Evolutionary conservation across 768 basidiomycete species (phyloP).

Genomic region (Psilocybe cubensis): DNA sequence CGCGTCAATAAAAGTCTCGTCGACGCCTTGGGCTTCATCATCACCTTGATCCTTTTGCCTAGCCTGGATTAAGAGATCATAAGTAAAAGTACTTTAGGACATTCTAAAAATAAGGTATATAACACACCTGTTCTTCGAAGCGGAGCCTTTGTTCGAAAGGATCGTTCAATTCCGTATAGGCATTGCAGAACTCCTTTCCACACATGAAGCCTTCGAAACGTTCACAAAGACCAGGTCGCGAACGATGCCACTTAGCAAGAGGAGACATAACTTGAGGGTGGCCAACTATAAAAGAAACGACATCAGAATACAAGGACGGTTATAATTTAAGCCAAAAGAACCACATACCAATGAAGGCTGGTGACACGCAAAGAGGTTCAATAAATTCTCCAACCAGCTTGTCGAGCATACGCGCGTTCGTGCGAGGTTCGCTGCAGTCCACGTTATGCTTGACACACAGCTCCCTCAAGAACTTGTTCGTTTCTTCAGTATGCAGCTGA

Average conservation of each 20-base stretch:
- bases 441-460: slow-evolving; percentile 93
- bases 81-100: background rate
- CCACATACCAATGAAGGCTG: slow-evolving; percentile 85
- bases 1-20: slow-evolving; percentile 96
- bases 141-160: slow-evolving; percentile 94
- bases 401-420: slow-evolving; percentile 92
- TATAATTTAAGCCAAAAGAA: background rate
- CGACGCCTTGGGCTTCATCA: slow-evolving; percentile 96
- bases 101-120: background rate
- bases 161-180: slow-evolving; percentile 99
- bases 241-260: slow-evolving; percentile 97
- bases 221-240: slow-evolving; percentile 95
- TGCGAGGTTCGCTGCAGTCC: slow-evolving; percentile 94
- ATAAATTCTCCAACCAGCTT: slow-evolving; percentile 99
- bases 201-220: slow-evolving; percentile 99
- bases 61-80: slow-evolving; percentile 42
- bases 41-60: slow-evolving; percentile 97
- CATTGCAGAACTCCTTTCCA: slow-evolving; percentile 98
- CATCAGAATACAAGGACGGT: background rate
- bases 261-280: slow-evolving; percentile 99
- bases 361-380: slow-evolving; percentile 95
- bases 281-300: slow-evolving; percentile 58
- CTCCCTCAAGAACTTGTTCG: slow-evolving; percentile 87
- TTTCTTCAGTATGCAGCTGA: slow-evolving; percentile 82
- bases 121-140: slow-evolving; percentile 87